Percentiles rank a stretch among this genome's conserved stretches.
These are phyloP conservation scores for Zygosaccharomyces bisporus DNA, from an alignment of 805 yeast genomes.

Conservation along the genomic window DNA sequence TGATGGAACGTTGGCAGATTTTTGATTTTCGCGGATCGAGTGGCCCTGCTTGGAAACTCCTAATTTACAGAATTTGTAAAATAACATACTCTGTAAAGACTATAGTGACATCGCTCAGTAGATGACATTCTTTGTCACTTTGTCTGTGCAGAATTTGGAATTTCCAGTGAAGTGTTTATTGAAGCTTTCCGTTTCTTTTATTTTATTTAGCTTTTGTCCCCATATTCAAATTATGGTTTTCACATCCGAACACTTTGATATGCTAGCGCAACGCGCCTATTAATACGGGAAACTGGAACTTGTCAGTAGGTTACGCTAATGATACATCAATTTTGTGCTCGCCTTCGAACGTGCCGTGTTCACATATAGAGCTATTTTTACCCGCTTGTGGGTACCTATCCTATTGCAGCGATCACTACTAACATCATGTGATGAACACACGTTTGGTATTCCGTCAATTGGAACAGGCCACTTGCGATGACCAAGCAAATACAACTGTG, in stretches of 20 bases:
- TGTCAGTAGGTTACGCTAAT: neutral
- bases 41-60: neutral
- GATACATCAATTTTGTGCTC: neutral
- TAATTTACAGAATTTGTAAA: neutral
- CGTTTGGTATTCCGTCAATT: no score
- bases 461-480: neutral
- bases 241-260: neutral
- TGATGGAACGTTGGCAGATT: slow-evolving; percentile 19
- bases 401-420: neutral
- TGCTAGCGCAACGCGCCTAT: neutral
- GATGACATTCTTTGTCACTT: neutral
- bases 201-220: neutral
- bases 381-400: neutral
- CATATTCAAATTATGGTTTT: neutral
- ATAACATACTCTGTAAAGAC: neutral
- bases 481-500: neutral
- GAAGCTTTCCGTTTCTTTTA: neutral
- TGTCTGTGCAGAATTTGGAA: neutral
- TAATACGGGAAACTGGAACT: neutral
- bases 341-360: neutral
- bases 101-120: neutral
- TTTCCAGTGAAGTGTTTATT: neutral
- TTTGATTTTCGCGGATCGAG: no score
- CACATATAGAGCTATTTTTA: neutral
- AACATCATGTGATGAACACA: neutral